These are phyloP conservation scores for Drechmeria coniospora DNA, from an alignment of 2,329 filamentous ascomycete genomes.

Conservation along the genomic window DNA sequence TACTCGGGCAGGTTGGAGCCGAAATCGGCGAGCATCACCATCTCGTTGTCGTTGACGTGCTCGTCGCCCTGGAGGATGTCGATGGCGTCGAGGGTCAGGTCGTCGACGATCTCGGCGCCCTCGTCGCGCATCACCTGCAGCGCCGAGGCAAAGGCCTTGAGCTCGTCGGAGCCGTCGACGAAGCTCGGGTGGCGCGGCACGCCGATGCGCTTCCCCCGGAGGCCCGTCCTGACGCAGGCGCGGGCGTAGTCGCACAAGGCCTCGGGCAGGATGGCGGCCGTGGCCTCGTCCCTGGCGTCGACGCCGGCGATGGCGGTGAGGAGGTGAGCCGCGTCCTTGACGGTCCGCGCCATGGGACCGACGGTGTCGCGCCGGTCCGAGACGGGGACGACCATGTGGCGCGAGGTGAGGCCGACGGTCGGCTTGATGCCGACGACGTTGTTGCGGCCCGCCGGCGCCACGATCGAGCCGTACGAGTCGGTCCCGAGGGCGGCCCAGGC, in stretches of 20 bases:
- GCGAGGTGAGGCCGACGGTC: slow-evolving; percentile 47
- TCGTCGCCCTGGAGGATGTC: slow-evolving; percentile 2
- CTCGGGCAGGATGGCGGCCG: slow-evolving; percentile 42
- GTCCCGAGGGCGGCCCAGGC: slow-evolving; percentile 5
- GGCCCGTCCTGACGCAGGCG: slow-evolving; percentile 36
- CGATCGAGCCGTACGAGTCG: slow-evolving; percentile 45
- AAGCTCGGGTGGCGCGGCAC: slow-evolving; percentile 37
- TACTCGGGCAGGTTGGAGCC: slow-evolving; percentile 36
- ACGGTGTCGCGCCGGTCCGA: slow-evolving; percentile 49
- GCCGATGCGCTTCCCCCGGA: slow-evolving; percentile 45
- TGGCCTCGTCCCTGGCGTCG: slow-evolving; percentile 46
- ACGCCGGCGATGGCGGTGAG: slow-evolving; percentile 48
- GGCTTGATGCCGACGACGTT: slow-evolving; percentile 54
- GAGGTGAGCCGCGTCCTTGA: slow-evolving; percentile 48
- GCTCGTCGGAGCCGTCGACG: background rate
- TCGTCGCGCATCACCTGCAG: slow-evolving; percentile 34
- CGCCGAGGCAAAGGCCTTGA: slow-evolving; percentile 31
- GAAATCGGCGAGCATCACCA: slow-evolving; percentile 40
- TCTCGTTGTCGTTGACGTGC: slow-evolving; percentile 14
- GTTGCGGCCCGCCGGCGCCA: slow-evolving; percentile 35
- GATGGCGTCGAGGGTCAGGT: slow-evolving; percentile 9
- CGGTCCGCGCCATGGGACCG: slow-evolving; percentile 47
- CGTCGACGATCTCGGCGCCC: slow-evolving; percentile 42
- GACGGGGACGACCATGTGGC: slow-evolving; percentile 49
- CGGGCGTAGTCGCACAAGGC: slow-evolving; percentile 43